A percentile compares a stretch with the other conserved stretches of the same genome.
These are phyloP conservation scores for Geosmithia flava DNA, from an alignment of 2,329 filamentous ascomycete genomes.

Conservation along the genomic window DNA sequence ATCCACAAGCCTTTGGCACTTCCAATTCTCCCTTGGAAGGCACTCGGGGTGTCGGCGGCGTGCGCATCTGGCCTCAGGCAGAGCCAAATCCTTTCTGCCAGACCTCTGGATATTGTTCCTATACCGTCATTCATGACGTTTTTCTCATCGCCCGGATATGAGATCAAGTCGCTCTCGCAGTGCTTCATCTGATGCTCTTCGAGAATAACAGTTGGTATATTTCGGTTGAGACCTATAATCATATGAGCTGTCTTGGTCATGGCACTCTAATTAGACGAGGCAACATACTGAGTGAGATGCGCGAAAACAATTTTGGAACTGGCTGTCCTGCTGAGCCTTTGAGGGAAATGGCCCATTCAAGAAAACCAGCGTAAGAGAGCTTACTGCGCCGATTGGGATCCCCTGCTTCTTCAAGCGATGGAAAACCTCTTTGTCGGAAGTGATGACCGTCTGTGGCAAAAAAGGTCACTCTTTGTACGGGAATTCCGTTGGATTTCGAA, in stretches of 20 bases:
- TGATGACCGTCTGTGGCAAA: conserved; percentile 40
- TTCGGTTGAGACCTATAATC: conserved; percentile 36
- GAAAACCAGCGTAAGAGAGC: conserved; percentile 25
- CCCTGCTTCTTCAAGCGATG: conserved; percentile 11
- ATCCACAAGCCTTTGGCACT: conserved; percentile 70
- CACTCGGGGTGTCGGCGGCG: conserved; percentile 39
- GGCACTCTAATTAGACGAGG: background rate
- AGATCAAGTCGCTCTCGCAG: conserved; percentile 18
- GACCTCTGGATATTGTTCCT: conserved; percentile 46
- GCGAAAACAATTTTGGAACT: conserved; percentile 44
- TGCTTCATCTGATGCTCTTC: conserved; percentile 31
- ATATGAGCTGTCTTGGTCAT: conserved; percentile 1
- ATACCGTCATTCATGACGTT: conserved; percentile 57
- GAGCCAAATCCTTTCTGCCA: conserved; percentile 39
- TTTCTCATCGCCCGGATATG: conserved; percentile 3
- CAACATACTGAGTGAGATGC: conserved; percentile 37
- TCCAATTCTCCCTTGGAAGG: conserved; percentile 58
- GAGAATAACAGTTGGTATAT: conserved; percentile 31
- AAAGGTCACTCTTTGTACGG: conserved; percentile 32
- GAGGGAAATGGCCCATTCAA: conserved; percentile 40
- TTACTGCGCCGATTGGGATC: conserved; percentile 12
- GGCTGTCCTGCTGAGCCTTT: conserved; percentile 21
- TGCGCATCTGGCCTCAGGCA: conserved; percentile 11
- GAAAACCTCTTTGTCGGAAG: conserved; percentile 16
- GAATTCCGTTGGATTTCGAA: conserved; percentile 6